Evolutionary conservation across 371 early-diverging fungal genomes (phyloP).

Genomic region (Rhizopus sp.): DNA sequence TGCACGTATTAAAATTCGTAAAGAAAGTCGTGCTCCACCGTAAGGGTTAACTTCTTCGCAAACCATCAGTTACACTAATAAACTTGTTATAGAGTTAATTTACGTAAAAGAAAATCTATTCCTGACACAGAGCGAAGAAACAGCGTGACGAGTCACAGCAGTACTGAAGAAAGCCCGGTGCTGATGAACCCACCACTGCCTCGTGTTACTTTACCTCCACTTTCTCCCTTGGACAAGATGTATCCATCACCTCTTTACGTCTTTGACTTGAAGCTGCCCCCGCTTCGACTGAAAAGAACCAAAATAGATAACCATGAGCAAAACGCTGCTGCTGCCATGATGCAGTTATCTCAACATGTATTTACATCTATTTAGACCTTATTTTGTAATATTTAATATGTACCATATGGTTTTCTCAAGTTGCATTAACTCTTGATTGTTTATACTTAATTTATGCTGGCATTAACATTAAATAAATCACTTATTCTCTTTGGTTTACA

Average conservation of each 20-base stretch:
- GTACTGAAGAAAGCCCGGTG: constrained; percentile 17
- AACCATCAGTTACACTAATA: not conserved
- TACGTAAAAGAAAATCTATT: constrained; percentile 24
- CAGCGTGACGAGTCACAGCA: constrained; percentile 30
- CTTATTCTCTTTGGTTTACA: too few relatives aligned
- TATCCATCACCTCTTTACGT: constrained; percentile 2
- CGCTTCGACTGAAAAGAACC: constrained; percentile 13
- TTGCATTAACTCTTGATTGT: not conserved
- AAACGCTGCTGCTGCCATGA: constrained; percentile 43
- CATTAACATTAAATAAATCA: too few relatives aligned
- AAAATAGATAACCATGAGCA: constrained; percentile 24
- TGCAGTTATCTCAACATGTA: constrained; percentile 30
- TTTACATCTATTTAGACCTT: too few relatives aligned
- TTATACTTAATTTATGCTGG: not conserved
- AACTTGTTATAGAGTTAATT: constrained; percentile 12
- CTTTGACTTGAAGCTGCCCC: constrained; percentile 15
- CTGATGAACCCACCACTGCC: constrained; percentile 3
- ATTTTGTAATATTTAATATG: not conserved
- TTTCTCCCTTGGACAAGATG: constrained; percentile 12
- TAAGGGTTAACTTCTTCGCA: constrained; percentile 9
- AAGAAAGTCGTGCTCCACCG: constrained; percentile 44
- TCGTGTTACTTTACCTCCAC: constrained; percentile 9
- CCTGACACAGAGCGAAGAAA: constrained; percentile 21
- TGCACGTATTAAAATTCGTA: constrained; percentile 83
- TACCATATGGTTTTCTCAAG: not conserved